These are phyloP conservation scores for Lasiodiplodia citricola DNA, from an alignment of 2,329 filamentous ascomycete genomes.

Conservation along the genomic window DNA sequence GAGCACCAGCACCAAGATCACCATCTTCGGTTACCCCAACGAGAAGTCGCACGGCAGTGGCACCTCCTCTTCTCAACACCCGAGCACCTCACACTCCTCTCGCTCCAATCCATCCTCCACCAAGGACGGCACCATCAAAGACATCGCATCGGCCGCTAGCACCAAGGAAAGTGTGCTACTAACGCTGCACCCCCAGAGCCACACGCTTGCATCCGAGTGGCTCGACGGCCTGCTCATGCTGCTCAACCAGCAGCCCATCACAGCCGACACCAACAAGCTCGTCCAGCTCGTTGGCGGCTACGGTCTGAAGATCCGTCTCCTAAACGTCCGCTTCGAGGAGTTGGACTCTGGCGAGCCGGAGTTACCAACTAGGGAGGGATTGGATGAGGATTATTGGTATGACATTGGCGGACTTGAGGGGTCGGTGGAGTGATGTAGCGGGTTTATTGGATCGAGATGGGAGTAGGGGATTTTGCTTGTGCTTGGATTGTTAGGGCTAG, in stretches of 20 bases:
- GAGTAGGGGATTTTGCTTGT: not conserved
- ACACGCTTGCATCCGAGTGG: slow-evolving; percentile 92
- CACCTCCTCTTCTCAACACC: slow-evolving; percentile 7
- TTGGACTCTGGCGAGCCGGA: slow-evolving; percentile 68
- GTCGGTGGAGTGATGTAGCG: not conserved
- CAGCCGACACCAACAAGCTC: slow-evolving; percentile 91
- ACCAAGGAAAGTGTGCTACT: slow-evolving; percentile 74
- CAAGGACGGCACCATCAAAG: slow-evolving; percentile 30
- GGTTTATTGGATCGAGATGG: not conserved
- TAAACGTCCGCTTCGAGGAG: slow-evolving; percentile 91
- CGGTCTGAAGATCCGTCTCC: slow-evolving; percentile 85
- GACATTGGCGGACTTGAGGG: slow-evolving; percentile 57
- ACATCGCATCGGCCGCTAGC: not conserved
- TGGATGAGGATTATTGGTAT: slow-evolving; percentile 95
- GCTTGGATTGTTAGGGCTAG: not conserved
- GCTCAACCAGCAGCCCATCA: slow-evolving; percentile 92
- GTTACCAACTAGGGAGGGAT: slow-evolving; percentile 79
- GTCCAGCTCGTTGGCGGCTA: slow-evolving; percentile 87
- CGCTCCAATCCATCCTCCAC: slow-evolving; percentile 39
- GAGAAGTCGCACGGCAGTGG: not conserved
- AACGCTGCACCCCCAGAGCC: slow-evolving; percentile 79
- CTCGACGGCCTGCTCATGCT: slow-evolving; percentile 94
- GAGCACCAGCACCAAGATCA: slow-evolving; percentile 77
- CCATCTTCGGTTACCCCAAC: slow-evolving; percentile 76
- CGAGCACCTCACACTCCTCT: slow-evolving; percentile 29